Evolutionary conservation across 2,329 filamentous ascomycete genomes (phyloP).

Genomic region (Fusarium tjaetaba): DNA sequence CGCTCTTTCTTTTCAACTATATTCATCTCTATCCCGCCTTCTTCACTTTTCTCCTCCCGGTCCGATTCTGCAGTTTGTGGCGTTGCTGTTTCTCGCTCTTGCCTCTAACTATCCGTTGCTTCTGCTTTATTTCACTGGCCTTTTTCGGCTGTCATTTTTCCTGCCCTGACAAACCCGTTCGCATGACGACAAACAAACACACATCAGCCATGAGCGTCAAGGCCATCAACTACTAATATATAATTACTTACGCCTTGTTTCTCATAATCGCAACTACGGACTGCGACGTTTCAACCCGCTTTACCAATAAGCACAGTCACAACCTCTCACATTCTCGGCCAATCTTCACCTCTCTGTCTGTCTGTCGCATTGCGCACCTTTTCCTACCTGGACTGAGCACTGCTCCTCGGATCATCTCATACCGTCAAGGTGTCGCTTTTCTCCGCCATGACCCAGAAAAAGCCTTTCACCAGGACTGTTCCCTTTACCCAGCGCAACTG

Average conservation of each 20-base stretch:
- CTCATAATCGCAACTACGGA: slow-evolving; percentile 3
- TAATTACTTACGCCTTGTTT: slow-evolving; percentile 18
- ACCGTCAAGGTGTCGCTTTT: slow-evolving; percentile 48
- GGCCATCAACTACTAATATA: slow-evolving; percentile 35
- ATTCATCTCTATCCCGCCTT: background rate
- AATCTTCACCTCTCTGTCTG: background rate
- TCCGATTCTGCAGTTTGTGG: slow-evolving; percentile 26
- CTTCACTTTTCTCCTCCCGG: background rate
- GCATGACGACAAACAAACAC: slow-evolving; percentile 31
- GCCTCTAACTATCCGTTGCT: slow-evolving; percentile 19
- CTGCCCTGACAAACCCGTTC: slow-evolving; percentile 18
- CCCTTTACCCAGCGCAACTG: slow-evolving; percentile 67
- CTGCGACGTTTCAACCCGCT: background rate
- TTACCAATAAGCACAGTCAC: slow-evolving; percentile 1
- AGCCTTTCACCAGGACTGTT: slow-evolving; percentile 58
- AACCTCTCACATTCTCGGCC: background rate
- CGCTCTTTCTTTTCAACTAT: background rate
- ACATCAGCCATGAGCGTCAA: slow-evolving; percentile 36
- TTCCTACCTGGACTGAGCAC: slow-evolving; percentile 9
- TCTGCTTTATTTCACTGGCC: slow-evolving; percentile 17
- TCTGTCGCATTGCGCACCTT: slow-evolving; percentile 5
- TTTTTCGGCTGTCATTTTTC: slow-evolving; percentile 25
- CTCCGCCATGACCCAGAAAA: slow-evolving; percentile 59
- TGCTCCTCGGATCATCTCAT: slow-evolving; percentile 16
- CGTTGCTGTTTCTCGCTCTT: slow-evolving; percentile 25